Percentiles rank a stretch among this genome's conserved stretches.
Evolutionary conservation across 2,329 filamentous ascomycete species (phyloP).

Genomic region (Salinomyces thailandicus): DNA sequence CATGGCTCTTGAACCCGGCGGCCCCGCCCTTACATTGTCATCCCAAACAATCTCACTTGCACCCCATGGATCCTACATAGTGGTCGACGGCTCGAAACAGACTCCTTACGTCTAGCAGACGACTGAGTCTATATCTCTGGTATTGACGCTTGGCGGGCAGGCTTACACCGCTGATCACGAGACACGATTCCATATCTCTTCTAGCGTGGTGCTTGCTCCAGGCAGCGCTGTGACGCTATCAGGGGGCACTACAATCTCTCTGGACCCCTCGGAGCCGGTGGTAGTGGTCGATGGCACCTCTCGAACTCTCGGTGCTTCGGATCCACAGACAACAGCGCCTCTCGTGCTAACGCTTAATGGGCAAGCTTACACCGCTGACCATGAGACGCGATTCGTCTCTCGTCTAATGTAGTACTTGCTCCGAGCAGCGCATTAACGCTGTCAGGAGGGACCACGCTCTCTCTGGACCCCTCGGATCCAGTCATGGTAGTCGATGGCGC

Average conservation of each 20-base stretch:
- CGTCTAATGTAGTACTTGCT: slow-evolving; percentile 24
- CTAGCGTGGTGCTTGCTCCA: slow-evolving; percentile 26
- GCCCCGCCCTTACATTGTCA: slow-evolving; percentile 8
- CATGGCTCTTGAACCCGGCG: neutral
- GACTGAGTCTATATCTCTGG: slow-evolving; percentile 8
- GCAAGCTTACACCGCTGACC: slow-evolving; percentile 1
- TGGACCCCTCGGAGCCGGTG: slow-evolving; percentile 19
- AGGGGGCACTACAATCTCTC: slow-evolving; percentile 26
- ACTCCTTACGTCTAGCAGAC: no score
- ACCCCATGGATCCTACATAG: no score
- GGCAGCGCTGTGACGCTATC: slow-evolving; percentile 24
- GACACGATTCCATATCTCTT: slow-evolving; percentile 18
- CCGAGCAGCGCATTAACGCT: slow-evolving; percentile 25
- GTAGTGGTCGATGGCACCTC: slow-evolving; percentile 27
- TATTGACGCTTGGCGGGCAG: slow-evolving; percentile 14
- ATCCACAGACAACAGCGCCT: neutral
- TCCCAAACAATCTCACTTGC: neutral
- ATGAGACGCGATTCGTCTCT: slow-evolving; percentile 17
- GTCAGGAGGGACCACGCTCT: slow-evolving; percentile 23
- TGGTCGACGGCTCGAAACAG: no score
- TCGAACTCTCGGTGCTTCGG: neutral
- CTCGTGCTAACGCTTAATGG: slow-evolving; percentile 16
- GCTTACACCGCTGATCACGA: slow-evolving; percentile 3
- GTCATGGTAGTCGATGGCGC: slow-evolving; percentile 26
- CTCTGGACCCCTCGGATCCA: slow-evolving; percentile 20